Evolutionary conservation across 257 asterid species (phyloP), one percentile per base, ranked within the genome.

Genomic region (Galeopsis tetrahit): DNA sequence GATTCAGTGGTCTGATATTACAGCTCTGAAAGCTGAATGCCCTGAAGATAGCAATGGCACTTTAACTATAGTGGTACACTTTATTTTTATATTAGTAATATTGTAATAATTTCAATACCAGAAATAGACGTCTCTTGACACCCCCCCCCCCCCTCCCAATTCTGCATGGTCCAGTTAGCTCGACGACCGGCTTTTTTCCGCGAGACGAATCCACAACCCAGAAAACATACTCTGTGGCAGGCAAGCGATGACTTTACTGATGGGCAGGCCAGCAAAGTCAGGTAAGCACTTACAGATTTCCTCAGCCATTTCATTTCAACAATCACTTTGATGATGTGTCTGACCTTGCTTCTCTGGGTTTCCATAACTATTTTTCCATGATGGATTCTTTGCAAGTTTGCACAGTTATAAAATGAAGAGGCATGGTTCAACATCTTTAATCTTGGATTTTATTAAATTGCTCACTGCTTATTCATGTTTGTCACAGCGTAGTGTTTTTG

Each of bases 171-270:
- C 65, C 85, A 93, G 96, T 85, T 93, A 72, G 84, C 87, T 74
- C 89, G 96, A 34, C 83, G 60, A 55, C 98, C 97, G 39, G 75
- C 81, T 42, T 93, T 87, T 79, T 93, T 77, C 58, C 84, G 80
- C 52, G 98, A 93, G 87, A 89, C 89, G 66, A 84, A 86, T 79
- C 96, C 98, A 70, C 97, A 93, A 69, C 98, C 97, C 52, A 80
- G 96, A 80, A 93, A 91, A 75, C 96, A 93, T 69, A 93, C 97
- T 42, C 77, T 89, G 36, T 93, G 96, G 97, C 96, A 93, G 76
- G 80, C 89, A 43, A 72, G 87, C 64, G 9, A 80, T 11, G 98
- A 93, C 84, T 93, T 93, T 71, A 93, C 97, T 48, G 85, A 81
- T 67, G 98, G 92, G 48, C 92, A 90, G 80, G 98, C 98, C 69